These are phyloP conservation scores for Termitomyces sp. DNA, from an alignment of 768 basidiomycete genomes.

Conservation along the genomic window DNA sequence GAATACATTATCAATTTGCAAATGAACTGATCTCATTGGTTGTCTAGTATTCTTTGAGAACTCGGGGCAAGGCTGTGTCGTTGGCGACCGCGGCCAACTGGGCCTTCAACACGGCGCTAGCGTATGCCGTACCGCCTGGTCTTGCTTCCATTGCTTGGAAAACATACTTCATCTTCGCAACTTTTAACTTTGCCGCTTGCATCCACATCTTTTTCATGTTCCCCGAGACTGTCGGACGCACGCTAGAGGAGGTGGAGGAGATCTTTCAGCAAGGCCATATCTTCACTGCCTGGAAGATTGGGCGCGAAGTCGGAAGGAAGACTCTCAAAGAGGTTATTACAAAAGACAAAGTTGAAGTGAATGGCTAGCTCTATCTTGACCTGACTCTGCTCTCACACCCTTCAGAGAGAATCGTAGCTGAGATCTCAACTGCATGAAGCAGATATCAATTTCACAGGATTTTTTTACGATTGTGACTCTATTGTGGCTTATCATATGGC, in stretches of 20 bases:
- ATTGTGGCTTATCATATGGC: neutral
- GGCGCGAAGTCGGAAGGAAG: constrained; percentile 59
- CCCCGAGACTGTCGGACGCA: constrained; percentile 72
- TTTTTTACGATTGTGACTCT: too few relatives aligned
- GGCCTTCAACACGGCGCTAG: constrained; percentile 72
- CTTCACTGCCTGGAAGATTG: constrained; percentile 72
- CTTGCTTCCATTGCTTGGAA: constrained; percentile 67
- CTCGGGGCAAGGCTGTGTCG: constrained; percentile 59
- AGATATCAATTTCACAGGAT: neutral
- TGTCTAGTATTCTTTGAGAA: constrained; percentile 52
- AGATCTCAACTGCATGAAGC: neutral
- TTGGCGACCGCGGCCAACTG: constrained; percentile 57
- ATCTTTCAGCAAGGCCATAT: constrained; percentile 67
- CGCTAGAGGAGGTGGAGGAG: constrained; percentile 78
- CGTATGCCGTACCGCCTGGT: constrained; percentile 72
- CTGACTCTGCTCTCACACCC: neutral
- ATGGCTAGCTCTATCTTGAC: neutral
- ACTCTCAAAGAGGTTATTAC: constrained; percentile 50
- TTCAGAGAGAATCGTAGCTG: constrained; percentile 1
- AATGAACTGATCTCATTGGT: neutral
- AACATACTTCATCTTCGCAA: constrained; percentile 75
- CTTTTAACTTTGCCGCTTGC: constrained; percentile 72
- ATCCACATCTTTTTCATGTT: constrained; percentile 77
- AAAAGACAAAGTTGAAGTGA: constrained; percentile 18
- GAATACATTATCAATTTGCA: neutral